Conservation (phyloP, 2,329 filamentous ascomycete genomes). For the Mycosphaerella sp. region DNA sequence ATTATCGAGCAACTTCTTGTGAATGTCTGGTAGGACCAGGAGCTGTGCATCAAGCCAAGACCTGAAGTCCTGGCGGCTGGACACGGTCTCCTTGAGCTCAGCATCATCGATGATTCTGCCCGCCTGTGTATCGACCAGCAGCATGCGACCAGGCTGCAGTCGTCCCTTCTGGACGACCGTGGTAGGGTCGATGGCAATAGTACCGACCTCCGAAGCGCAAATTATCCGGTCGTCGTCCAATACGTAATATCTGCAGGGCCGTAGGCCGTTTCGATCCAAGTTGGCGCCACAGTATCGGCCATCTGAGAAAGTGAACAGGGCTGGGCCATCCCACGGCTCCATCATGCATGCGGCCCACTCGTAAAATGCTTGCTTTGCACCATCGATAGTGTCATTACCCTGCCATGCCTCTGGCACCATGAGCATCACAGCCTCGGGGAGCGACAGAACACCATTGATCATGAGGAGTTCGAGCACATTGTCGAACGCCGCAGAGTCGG, state of each 20-base stretch:
- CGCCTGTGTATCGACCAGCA: slow-evolving; percentile 84
- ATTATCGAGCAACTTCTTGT: slow-evolving; percentile 55
- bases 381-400: slow-evolving; percentile 85
- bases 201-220: slow-evolving; percentile 93
- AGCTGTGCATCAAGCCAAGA: slow-evolving; percentile 82
- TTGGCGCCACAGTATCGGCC: slow-evolving; percentile 96
- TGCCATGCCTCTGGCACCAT: slow-evolving; percentile 99
- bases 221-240: slow-evolving; percentile 96
- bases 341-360: slow-evolving; percentile 98
- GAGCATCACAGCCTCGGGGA: slow-evolving; percentile 95
- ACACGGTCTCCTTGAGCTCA: slow-evolving; percentile 82
- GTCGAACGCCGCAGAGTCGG: slow-evolving; percentile 94
- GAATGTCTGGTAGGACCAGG: slow-evolving; percentile 70
- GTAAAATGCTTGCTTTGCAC: slow-evolving; percentile 93
- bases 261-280: slow-evolving; percentile 87
- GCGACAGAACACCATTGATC: slow-evolving; percentile 90
- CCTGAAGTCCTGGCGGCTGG: slow-evolving; percentile 81
- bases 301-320: slow-evolving; percentile 94
- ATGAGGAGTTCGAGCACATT: slow-evolving; percentile 90
- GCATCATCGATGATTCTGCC: slow-evolving; percentile 92
- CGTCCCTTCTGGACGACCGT: slow-evolving; percentile 86
- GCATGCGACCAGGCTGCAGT: slow-evolving; percentile 90
- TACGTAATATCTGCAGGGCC: slow-evolving; percentile 94
- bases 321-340: slow-evolving; percentile 97
- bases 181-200: slow-evolving; percentile 86